Percentiles rank a stretch among this genome's conserved stretches.
These are phyloP conservation scores for Cichorium intybus DNA, from an alignment of 140 eudicot genomes.

Conservation along the genomic window DNA sequence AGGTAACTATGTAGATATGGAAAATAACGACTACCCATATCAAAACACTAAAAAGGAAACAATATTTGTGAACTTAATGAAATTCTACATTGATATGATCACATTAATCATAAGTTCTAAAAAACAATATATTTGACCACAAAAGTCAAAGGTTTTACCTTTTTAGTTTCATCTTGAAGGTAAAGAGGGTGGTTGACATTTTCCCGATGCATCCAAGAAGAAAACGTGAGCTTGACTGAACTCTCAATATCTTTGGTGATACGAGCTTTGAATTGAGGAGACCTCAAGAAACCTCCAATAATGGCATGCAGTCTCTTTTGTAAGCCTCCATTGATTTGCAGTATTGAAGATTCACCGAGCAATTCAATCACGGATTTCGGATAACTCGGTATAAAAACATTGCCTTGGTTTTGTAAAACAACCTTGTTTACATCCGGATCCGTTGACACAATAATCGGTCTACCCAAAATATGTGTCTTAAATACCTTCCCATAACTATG, in stretches of 20 bases:
- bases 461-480: slow-evolving; percentile 82
- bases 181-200: slow-evolving; percentile 40
- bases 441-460: slow-evolving; percentile 83
- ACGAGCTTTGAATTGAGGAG: slow-evolving; percentile 71
- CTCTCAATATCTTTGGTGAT: slow-evolving; percentile 61
- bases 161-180: slow-evolving; percentile 79
- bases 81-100: not conserved
- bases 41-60: not conserved
- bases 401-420: slow-evolving; percentile 74
- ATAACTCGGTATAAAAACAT: slow-evolving; percentile 67
- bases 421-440: slow-evolving; percentile 86
- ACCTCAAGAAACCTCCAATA: slow-evolving; percentile 71
- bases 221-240: slow-evolving; percentile 51
- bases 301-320: slow-evolving; percentile 79
- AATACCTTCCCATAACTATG: slow-evolving; percentile 84
- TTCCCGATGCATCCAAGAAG: slow-evolving; percentile 46
- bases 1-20: no score
- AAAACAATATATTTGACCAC: slow-evolving; percentile 2
- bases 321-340: slow-evolving; percentile 68
- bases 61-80: no score
- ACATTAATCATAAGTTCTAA: not conserved
- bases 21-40: not conserved
- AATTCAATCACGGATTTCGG: slow-evolving; percentile 84
- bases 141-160: slow-evolving; percentile 38
- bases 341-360: slow-evolving; percentile 74